Evolutionary conservation across 2,329 filamentous ascomycete genomes (phyloP).

Genomic region (Sordariomycetes sp.): DNA sequence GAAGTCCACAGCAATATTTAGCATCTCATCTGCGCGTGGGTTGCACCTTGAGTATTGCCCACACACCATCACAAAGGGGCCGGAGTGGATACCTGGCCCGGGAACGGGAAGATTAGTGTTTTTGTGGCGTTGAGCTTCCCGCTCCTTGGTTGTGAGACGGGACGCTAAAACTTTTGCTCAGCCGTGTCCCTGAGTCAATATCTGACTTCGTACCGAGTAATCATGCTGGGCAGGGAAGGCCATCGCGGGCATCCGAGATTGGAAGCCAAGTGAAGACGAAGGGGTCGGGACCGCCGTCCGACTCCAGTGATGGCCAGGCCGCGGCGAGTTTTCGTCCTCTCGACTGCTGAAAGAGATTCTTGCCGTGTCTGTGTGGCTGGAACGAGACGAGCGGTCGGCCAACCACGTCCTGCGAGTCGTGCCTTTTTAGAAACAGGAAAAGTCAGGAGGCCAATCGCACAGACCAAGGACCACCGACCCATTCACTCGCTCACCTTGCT

Average conservation of each 20-base stretch:
- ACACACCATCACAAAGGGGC: no score
- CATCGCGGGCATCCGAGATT: background rate
- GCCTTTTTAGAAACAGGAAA: background rate
- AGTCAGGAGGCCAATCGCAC: background rate
- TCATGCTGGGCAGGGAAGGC: background rate
- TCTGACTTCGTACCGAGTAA: background rate
- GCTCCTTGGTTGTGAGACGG: background rate
- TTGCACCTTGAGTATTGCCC: no score
- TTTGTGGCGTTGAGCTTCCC: background rate
- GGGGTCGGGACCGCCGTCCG: background rate
- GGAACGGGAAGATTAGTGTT: background rate
- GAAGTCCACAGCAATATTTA: no score
- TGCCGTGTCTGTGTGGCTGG: background rate
- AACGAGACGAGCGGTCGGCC: background rate
- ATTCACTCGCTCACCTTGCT: background rate
- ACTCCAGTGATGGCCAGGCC: no score
- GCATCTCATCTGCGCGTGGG: no score
- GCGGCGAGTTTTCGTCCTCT: background rate
- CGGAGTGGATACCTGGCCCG: background rate
- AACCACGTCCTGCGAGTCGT: background rate
- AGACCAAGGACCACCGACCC: background rate
- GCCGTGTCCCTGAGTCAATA: background rate
- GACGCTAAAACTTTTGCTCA: background rate
- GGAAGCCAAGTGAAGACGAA: background rate
- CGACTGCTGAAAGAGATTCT: background rate